A percentile compares a stretch with the other conserved stretches of the same genome.
Conservation (phyloP, 805 yeast genomes). For the Kodamaea nitidulidarum region DNA sequence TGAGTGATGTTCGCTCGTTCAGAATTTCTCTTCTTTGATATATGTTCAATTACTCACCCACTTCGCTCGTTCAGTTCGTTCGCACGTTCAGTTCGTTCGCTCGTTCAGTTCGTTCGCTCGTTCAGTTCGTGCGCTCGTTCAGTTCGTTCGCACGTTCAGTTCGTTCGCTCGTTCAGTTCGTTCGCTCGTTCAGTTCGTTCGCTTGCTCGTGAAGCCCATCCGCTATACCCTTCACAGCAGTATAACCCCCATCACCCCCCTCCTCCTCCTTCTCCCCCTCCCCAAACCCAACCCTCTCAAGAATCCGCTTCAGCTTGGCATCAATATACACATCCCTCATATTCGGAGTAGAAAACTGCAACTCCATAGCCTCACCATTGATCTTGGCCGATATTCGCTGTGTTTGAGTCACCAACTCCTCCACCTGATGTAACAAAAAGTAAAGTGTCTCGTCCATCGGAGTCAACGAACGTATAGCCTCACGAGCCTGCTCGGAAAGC, state of each 20-base stretch:
- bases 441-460: constrained; percentile 47
- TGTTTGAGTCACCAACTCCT: constrained; percentile 30
- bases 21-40: too few species aligned
- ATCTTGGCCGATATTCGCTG: constrained; percentile 24
- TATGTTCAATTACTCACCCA: too few species aligned
- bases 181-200: too few species aligned
- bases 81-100: too few species aligned
- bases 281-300: constrained; percentile 16
- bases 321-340: constrained; percentile 39
- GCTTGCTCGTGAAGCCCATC: neutral
- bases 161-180: too few species aligned
- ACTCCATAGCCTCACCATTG: constrained; percentile 20
- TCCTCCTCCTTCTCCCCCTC: constrained; percentile 4
- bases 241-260: neutral
- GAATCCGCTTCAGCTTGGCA: constrained; percentile 33
- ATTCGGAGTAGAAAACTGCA: constrained; percentile 21
- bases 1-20: too few species aligned
- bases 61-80: too few species aligned
- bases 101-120: too few species aligned
- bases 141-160: too few species aligned
- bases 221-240: neutral
- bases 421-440: constrained; percentile 42
- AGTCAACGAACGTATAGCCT: constrained; percentile 30
- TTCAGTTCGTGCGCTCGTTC: too few species aligned
- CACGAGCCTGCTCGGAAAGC: constrained; percentile 21